Evolutionary conservation across 805 yeast genomes (phyloP).

Genomic region (Ogataea pilisensis): DNA sequence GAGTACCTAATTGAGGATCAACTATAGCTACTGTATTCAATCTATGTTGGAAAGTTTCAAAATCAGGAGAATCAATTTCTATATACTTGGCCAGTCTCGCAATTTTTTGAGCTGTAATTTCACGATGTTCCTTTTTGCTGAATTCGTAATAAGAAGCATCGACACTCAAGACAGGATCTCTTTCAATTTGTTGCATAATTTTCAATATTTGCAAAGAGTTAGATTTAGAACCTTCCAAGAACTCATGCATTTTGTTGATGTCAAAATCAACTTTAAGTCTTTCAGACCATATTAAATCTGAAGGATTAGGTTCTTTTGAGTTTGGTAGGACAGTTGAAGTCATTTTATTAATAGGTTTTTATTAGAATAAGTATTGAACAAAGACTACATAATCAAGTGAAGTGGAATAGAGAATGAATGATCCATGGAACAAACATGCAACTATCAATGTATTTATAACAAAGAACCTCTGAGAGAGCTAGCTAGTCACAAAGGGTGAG

Average conservation of each 20-base stretch:
- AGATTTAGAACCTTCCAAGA: constrained; percentile 48
- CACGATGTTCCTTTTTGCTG: constrained; percentile 54
- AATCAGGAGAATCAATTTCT: constrained; percentile 38
- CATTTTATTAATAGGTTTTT: neutral
- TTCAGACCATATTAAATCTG: constrained; percentile 39
- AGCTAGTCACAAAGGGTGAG: too few species aligned
- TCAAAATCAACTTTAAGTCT: constrained; percentile 41
- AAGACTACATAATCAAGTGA: too few species aligned
- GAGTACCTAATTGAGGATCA: constrained; percentile 78
- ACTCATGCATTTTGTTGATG: constrained; percentile 46
- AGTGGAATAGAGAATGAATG: too few species aligned
- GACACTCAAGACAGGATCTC: constrained; percentile 62
- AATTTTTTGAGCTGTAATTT: constrained; percentile 55
- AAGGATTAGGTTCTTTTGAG: constrained; percentile 32
- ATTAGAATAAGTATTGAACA: neutral
- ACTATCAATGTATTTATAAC: too few species aligned
- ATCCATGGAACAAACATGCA: too few species aligned
- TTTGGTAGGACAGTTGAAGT: constrained; percentile 19
- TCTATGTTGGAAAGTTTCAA: constrained; percentile 51
- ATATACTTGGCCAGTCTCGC: constrained; percentile 57
- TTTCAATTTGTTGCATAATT: constrained; percentile 54
- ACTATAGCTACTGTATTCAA: constrained; percentile 55
- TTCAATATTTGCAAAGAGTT: constrained; percentile 43
- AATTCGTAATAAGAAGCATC: constrained; percentile 54
- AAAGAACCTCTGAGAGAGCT: too few species aligned